Evolutionary conservation across 2,329 filamentous ascomycete species (phyloP).

Genomic region (Penicillium janthinellum): DNA sequence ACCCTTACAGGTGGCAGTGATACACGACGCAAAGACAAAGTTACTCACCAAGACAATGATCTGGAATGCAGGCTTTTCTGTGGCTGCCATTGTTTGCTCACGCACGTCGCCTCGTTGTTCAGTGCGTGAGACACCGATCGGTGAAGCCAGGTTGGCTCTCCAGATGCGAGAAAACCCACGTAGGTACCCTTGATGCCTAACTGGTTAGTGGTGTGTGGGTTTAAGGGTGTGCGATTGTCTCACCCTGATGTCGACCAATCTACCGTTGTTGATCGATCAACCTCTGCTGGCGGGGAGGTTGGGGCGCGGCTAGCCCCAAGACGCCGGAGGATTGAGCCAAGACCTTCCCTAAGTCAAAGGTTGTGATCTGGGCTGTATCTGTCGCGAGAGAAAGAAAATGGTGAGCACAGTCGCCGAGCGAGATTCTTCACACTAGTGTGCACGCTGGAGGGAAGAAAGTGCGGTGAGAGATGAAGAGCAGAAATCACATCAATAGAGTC

Average conservation of each 20-base stretch:
- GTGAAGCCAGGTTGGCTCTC: background rate
- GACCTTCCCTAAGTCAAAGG: background rate
- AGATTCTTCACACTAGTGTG: background rate
- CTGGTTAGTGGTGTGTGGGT: background rate
- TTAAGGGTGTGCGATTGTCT: conserved; percentile 5
- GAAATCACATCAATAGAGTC: background rate
- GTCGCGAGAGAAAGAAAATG: background rate
- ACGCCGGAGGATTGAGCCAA: background rate
- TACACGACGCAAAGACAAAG: background rate
- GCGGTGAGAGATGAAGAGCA: conserved; percentile 2
- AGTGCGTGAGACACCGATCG: conserved; percentile 11
- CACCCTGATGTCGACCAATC: background rate
- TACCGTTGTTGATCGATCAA: conserved; percentile 1
- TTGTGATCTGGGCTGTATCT: conserved; percentile 6
- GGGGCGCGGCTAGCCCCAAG: conserved; percentile 6
- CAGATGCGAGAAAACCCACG: background rate
- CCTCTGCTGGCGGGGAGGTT: background rate
- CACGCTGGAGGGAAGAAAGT: background rate
- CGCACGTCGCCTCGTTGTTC: background rate
- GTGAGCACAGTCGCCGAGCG: background rate
- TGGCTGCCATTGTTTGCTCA: conserved; percentile 24
- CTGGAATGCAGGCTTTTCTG: conserved; percentile 59
- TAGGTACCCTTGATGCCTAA: background rate
- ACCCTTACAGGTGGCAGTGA: conserved; percentile 8
- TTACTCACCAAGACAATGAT: conserved; percentile 72